Percentiles rank a stretch among this genome's conserved stretches.
These are phyloP conservation scores for Sclerotinia trifoliorum DNA, from an alignment of 2,329 filamentous ascomycete genomes.

Conservation along the genomic window DNA sequence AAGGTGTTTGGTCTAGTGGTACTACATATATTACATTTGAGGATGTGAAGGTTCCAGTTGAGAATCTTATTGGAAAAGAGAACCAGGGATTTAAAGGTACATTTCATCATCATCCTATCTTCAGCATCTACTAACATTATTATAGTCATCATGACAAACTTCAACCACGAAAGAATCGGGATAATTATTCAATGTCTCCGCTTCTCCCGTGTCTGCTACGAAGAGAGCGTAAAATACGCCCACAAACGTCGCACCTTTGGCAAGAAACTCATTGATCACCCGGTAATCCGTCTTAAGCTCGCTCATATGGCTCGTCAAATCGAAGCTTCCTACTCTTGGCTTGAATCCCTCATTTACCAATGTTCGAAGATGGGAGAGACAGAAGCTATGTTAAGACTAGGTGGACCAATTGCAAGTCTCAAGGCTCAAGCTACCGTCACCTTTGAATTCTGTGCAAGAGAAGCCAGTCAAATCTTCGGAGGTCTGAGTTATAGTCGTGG, in stretches of 20 bases:
- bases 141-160: constrained; percentile 96
- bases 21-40: constrained; percentile 98
- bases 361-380: constrained; percentile 90
- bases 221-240: constrained; percentile 94
- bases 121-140: constrained; percentile 22
- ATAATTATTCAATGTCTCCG: constrained; percentile 97
- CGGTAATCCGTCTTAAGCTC: constrained; percentile 95
- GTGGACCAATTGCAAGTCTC: constrained; percentile 86
- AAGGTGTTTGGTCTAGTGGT: constrained; percentile 92
- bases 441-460: constrained; percentile 96
- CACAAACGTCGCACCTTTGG: constrained; percentile 97
- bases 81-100: constrained; percentile 91
- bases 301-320: constrained; percentile 98
- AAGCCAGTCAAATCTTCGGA: constrained; percentile 96
- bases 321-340: constrained; percentile 94
- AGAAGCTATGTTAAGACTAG: constrained; percentile 93
- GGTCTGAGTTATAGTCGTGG: constrained; percentile 89
- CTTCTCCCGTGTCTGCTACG: constrained; percentile 95
- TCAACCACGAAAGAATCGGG: constrained; percentile 98
- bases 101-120: constrained; percentile 17
- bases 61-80: constrained; percentile 96
- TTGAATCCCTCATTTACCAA: constrained; percentile 93
- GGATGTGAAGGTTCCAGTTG: constrained; percentile 98
- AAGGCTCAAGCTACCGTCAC: constrained; percentile 94
- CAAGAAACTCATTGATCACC: constrained; percentile 94